phyloP scores from a whole-genome alignment of 257 asterid species.

The Mitragyna speciosa region DNA sequence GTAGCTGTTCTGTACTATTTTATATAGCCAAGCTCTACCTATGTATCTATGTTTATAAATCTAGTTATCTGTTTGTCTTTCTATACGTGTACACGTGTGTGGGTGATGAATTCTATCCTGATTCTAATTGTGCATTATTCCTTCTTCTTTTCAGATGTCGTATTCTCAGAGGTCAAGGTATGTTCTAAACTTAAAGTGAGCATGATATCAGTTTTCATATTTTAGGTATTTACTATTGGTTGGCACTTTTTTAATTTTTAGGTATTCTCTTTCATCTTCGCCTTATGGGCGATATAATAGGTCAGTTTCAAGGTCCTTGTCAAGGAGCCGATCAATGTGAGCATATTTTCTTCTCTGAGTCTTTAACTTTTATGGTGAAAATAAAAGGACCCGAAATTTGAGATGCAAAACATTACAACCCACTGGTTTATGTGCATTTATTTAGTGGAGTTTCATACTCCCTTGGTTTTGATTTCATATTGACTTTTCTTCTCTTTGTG shows the following conservation, averaged over 20 bases:
- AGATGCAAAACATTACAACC: not conserved
- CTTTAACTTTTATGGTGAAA: not conserved
- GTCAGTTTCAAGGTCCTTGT: conserved; percentile 57
- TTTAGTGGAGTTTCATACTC: not conserved
- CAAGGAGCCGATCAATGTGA: conserved; percentile 79
- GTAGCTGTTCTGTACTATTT: not conserved
- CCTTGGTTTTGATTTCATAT: not conserved
- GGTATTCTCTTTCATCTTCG: conserved; percentile 68
- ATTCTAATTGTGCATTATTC: not conserved
- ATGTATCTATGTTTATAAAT: not conserved
- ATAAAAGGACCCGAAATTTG: not conserved
- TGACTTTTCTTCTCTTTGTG: not conserved
- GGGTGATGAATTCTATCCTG: not conserved
- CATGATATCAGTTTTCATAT: no score
- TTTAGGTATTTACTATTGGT: not conserved
- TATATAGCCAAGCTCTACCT: not conserved
- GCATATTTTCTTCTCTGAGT: not conserved
- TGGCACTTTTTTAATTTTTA: conserved; percentile 7
- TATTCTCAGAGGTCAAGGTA: conserved; percentile 75
- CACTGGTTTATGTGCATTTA: not conserved
- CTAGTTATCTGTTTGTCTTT: not conserved
- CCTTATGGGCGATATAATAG: conserved; percentile 38
- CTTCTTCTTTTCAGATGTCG: conserved; percentile 57
- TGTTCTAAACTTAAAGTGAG: not conserved
- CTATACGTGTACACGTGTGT: not conserved